Evolutionary conservation across 306 rosid genomes (phyloP).

Genomic region (Macrotyloma uniflorum): DNA sequence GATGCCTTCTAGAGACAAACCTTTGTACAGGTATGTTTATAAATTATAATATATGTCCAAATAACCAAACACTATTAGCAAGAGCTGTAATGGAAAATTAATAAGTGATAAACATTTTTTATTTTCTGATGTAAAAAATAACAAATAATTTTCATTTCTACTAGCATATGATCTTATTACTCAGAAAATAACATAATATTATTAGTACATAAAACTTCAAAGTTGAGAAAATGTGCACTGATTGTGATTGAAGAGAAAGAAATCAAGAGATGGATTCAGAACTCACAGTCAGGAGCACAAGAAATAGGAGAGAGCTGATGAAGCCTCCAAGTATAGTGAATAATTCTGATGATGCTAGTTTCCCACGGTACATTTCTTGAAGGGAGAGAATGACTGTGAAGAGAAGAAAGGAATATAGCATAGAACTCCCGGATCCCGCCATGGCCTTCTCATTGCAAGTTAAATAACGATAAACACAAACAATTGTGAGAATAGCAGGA

Average conservation of each 20-base stretch:
- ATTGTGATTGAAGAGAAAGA: constrained; percentile 11
- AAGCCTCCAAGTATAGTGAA: constrained; percentile 95
- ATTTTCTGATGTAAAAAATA: background rate
- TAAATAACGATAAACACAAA: constrained; percentile 28
- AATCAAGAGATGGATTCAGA: constrained; percentile 13
- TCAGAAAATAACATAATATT: background rate
- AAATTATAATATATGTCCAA: background rate
- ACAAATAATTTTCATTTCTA: background rate
- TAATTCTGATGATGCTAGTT: constrained; percentile 83
- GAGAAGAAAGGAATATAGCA: constrained; percentile 86
- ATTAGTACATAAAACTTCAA: background rate
- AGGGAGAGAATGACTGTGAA: constrained; percentile 89
- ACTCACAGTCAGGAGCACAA: constrained; percentile 85
- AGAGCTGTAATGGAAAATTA: constrained; percentile 3
- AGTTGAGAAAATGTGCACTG: background rate
- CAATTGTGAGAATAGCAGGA: constrained; percentile 13
- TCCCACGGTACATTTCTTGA: constrained; percentile 91
- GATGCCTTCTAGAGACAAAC: constrained; percentile 6
- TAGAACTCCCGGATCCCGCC: constrained; percentile 92
- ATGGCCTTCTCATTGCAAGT: constrained; percentile 52
- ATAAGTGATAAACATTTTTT: background rate
- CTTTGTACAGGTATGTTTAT: background rate
- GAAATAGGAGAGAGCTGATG: constrained; percentile 85
- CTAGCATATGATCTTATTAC: background rate
- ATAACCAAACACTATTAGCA: constrained; percentile 19